Evolutionary conservation across 257 asterid genomes (phyloP).

Genomic region (Coffea canephora): DNA sequence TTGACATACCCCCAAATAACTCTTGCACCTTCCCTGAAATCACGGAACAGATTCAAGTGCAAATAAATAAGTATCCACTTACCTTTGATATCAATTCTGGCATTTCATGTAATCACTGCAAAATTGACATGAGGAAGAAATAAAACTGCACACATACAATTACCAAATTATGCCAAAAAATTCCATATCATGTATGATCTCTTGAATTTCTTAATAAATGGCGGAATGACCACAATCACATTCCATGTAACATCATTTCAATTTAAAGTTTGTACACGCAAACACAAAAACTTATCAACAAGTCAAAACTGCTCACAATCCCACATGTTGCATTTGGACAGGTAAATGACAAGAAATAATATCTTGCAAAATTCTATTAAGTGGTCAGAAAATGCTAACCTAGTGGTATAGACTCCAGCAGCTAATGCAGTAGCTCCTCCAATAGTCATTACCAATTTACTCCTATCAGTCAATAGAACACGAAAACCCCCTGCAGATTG

Average conservation of each 20-base stretch:
- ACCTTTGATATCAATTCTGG: neutral
- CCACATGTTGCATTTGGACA: neutral
- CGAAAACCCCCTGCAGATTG: slow-evolving; percentile 72
- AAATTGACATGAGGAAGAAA: neutral
- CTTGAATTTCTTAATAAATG: slow-evolving; percentile 2
- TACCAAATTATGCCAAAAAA: neutral
- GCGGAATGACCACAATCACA: neutral
- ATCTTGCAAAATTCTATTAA: neutral
- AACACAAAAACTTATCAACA: neutral
- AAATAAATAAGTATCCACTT: neutral
- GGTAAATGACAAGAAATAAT: neutral
- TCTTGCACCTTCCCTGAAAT: slow-evolving; percentile 89
- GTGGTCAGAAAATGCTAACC: slow-evolving; percentile 41
- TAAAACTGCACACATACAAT: neutral
- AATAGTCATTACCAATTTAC: slow-evolving; percentile 79
- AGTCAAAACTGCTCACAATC: neutral
- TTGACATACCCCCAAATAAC: slow-evolving; percentile 94
- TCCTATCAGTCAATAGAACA: slow-evolving; percentile 75
- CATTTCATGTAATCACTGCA: neutral
- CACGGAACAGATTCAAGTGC: slow-evolving; percentile 4
- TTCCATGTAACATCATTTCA: too few species aligned
- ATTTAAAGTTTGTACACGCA: neutral
- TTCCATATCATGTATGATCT: neutral
- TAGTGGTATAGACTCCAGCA: slow-evolving; percentile 95
- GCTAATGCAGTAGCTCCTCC: slow-evolving; percentile 99